phyloP scores from a whole-genome alignment of 2,329 filamentous ascomycete genomes.

The Juglanconis sp. region DNA sequence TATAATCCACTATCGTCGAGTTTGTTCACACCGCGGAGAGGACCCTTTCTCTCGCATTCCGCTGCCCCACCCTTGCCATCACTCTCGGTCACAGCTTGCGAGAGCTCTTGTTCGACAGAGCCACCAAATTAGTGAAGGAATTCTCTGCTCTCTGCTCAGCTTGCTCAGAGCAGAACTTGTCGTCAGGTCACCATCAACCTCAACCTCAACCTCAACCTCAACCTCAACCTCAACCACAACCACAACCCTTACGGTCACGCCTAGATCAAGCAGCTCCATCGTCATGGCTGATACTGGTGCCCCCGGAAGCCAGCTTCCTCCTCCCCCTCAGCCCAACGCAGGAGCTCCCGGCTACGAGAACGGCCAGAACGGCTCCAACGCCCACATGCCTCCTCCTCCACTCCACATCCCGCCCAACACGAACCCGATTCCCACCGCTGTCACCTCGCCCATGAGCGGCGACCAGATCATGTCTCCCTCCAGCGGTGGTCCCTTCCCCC shows the following conservation, averaged over 20 bases:
- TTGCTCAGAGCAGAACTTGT: constrained; percentile 3
- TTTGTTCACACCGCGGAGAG: background rate
- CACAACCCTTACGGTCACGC: background rate
- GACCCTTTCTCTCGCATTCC: constrained; percentile 1
- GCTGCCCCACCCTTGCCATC: background rate
- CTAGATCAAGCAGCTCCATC: constrained; percentile 18
- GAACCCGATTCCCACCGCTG: constrained; percentile 89
- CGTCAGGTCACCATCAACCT: background rate
- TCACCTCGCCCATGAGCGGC: constrained; percentile 80
- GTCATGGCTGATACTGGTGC: constrained; percentile 77
- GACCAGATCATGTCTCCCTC: constrained; percentile 77
- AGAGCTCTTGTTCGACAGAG: background rate
- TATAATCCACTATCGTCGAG: constrained; percentile 5
- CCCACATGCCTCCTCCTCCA: constrained; percentile 86
- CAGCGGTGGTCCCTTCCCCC: constrained; percentile 74
- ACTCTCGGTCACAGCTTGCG: background rate
- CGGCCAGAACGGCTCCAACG: constrained; percentile 67
- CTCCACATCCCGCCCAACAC: constrained; percentile 95
- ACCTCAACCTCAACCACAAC: background rate
- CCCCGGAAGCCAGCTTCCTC: constrained; percentile 64
- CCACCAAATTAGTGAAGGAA: background rate
- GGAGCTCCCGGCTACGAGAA: constrained; percentile 70
- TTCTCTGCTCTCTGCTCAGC: background rate
- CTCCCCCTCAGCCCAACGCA: constrained; percentile 64
- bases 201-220: background rate